A percentile compares a stretch with the other conserved stretches of the same genome.
Conservation (phyloP, 495 filamentous ascomycete species). For the Penicillium robsamsonii region DNA sequence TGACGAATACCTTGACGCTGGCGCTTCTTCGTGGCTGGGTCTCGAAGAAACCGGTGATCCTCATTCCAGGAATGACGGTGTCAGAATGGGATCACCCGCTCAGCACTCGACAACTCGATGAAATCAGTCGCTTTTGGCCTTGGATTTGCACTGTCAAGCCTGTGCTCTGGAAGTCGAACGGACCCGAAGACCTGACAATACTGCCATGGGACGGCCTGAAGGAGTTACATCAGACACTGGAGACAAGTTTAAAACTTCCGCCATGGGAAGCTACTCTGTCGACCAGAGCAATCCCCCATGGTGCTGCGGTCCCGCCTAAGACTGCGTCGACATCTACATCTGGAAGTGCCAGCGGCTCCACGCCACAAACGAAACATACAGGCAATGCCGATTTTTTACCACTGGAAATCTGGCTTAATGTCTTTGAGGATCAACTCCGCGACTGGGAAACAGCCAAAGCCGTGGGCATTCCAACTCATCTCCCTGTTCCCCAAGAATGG, state of each 20-base stretch:
- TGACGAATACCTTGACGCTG: slow-evolving; percentile 69
- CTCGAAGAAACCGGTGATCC: slow-evolving; percentile 73
- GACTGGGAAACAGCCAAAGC: slow-evolving; percentile 89
- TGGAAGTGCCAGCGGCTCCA: slow-evolving; percentile 59
- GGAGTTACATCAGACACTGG: slow-evolving; percentile 62
- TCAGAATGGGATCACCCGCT: slow-evolving; percentile 85
- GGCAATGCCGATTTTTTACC: slow-evolving; percentile 52
- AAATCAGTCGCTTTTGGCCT: slow-evolving; percentile 75
- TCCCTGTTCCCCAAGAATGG: slow-evolving; percentile 76
- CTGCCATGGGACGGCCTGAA: slow-evolving; percentile 67
- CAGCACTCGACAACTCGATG: slow-evolving; percentile 76
- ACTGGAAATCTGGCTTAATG: slow-evolving; percentile 82
- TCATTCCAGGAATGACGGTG: slow-evolving; percentile 79
- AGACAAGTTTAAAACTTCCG: slow-evolving; percentile 46
- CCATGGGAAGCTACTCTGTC: slow-evolving; percentile 13
- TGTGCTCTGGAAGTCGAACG: slow-evolving; percentile 69
- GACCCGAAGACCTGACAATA: slow-evolving; percentile 43
- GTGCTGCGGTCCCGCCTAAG: neutral
- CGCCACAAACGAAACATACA: slow-evolving; percentile 33
- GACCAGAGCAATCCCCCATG: neutral
- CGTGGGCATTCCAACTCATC: slow-evolving; percentile 72
- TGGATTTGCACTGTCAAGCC: slow-evolving; percentile 74
- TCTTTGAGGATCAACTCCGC: slow-evolving; percentile 71
- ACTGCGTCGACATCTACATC: slow-evolving; percentile 34
- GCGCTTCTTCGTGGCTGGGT: slow-evolving; percentile 79